A percentile compares a stretch with the other conserved stretches of the same genome.
These are phyloP conservation scores for Thielaviopsis ethacetica DNA, from an alignment of 2,329 filamentous ascomycete genomes.

Conservation along the genomic window DNA sequence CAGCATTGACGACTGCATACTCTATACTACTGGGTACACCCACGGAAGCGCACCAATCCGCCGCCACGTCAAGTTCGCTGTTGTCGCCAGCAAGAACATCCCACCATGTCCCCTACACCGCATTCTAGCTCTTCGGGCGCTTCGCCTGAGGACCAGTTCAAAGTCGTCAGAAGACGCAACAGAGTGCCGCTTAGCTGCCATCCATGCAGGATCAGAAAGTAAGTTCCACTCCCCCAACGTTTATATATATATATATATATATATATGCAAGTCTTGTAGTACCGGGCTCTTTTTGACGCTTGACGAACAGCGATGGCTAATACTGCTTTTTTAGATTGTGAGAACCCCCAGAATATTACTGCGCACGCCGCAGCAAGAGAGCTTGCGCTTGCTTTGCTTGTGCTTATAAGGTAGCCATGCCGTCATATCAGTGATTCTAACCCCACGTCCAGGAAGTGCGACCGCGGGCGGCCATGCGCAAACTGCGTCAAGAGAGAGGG, in stretches of 20 bases:
- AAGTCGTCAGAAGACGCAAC: conserved; percentile 82
- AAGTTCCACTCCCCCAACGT: conserved; percentile 19
- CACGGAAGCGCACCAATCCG: too few species aligned
- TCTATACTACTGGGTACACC: too few species aligned
- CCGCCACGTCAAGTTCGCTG: too few species aligned
- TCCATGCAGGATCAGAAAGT: conserved; percentile 86
- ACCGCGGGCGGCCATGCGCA: conserved; percentile 77
- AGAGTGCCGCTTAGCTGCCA: conserved; percentile 81
- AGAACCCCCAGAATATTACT: not conserved
- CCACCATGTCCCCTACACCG: conserved; percentile 56
- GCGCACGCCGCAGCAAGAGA: not conserved
- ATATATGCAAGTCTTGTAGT: not conserved
- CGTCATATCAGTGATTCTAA: not conserved
- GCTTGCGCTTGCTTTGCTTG: not conserved
- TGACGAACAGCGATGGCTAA: conserved; percentile 15
- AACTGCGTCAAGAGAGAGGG: conserved; percentile 89
- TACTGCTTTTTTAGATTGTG: conserved; percentile 10
- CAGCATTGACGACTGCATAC: too few species aligned
- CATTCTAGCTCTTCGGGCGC: conserved; percentile 58
- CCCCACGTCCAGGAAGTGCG: conserved; percentile 56
- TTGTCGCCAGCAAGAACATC: not conserved
- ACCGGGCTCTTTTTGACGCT: conserved; percentile 20
- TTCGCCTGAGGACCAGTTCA: conserved; percentile 73
- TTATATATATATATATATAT: too few species aligned
- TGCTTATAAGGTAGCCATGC: not conserved